Percentiles rank a stretch among this genome's conserved stretches.
Conservation (phyloP, 2,329 filamentous ascomycete genomes). For the Neofusicoccum sp. region DNA sequence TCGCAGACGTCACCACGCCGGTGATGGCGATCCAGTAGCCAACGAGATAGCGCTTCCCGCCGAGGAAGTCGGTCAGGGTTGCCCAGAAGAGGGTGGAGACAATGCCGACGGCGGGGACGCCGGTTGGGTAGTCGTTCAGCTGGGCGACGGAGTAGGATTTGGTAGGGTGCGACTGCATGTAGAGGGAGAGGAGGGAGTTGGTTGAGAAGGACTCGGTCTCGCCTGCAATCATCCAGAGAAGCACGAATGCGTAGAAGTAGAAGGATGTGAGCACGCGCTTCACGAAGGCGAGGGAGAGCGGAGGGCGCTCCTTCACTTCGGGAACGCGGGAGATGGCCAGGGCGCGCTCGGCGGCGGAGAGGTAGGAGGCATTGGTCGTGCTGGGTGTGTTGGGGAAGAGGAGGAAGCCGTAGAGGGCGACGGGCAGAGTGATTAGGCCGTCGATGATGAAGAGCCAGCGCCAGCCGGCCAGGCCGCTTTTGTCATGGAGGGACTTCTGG, state of each 20-base stretch:
- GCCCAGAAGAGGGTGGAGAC: constrained; percentile 65
- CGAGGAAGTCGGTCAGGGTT: constrained; percentile 63
- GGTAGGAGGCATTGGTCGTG: constrained; percentile 44
- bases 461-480: constrained; percentile 55
- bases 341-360: constrained; percentile 40
- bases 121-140: constrained; percentile 55
- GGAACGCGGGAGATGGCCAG: constrained; percentile 48
- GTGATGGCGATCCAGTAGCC: constrained; percentile 67
- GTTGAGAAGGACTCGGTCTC: constrained; percentile 69
- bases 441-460: constrained; percentile 49
- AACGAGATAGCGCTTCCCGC: constrained; percentile 63
- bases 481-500: constrained; percentile 45
- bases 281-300: constrained; percentile 50
- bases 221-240: constrained; percentile 68
- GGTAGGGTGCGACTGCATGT: constrained; percentile 49
- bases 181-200: constrained; percentile 58
- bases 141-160: constrained; percentile 49
- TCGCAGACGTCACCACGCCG: constrained; percentile 59
- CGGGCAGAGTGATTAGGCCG: constrained; percentile 56
- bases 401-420: constrained; percentile 55
- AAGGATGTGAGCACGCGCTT: constrained; percentile 58
- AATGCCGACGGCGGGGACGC: constrained; percentile 53
- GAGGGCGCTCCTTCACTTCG: constrained; percentile 45
- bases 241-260: constrained; percentile 66
- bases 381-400: constrained; percentile 46